Evolutionary conservation across 495 filamentous ascomycete species (phyloP), one percentile per base, ranked within the genome.

Genomic region (Talaromyces trachyspermus): DNA sequence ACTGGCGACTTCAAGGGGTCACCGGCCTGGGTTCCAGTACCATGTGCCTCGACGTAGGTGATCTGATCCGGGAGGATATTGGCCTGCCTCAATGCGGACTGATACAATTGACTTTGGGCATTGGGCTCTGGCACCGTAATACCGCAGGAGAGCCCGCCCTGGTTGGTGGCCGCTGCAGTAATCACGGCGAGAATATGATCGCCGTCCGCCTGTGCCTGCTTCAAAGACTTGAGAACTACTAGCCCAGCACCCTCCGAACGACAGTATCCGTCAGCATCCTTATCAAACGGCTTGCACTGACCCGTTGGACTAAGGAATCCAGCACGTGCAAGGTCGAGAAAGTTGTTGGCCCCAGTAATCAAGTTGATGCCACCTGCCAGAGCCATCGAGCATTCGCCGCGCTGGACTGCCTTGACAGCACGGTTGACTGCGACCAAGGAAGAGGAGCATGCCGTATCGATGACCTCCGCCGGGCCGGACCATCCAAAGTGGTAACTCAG

Each of bases 101-200:
- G 19, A 22, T 45, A 73, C 1, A 73, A 48, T 2, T 54, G 43
- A 17, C 25, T 43, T 23, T 64, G 63, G 2, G 70, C 65, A 0
- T 25, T 32, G 0, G 52, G 43, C 24, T 67, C 51, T 0, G 72
- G 71, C 11, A 78, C 74, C 0, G 80, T 84, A 56, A 88, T 86
- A 15, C 78, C 75, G 15, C 72, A 29, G 70, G 41, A 44, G 23
- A 44, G 17, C n/a, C 41, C 72, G 4, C 73, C 77, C 22, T 86
- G 82, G 46, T 84, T 80, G 1, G 78, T 77, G 4, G 68, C 65
- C 1, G 76, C 68, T 8, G 70, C 75, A 0, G 76, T 59, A 23
- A 87, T 75, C 20, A 85, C 75, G 3, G 67, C 84, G 9, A 80
- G 69, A 20, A 88, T 68, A 19, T 75, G 63, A 53, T 86, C 80